Base-by-base conservation (phyloP, 1,284 basidiomycete genomes). In the Crucibulum cyathiforme region DNA sequence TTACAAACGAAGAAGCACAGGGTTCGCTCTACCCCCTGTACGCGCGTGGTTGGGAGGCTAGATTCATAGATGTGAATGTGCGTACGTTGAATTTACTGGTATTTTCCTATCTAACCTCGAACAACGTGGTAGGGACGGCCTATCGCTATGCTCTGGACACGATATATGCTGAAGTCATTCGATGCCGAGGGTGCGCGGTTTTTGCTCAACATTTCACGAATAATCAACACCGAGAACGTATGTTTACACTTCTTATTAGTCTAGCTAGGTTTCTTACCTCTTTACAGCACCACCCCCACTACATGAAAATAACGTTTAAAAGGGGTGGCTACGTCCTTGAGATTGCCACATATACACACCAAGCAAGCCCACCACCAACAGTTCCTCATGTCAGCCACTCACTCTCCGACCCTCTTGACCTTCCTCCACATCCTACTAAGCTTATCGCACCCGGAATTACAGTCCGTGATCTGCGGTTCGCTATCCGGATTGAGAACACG, bases 391-490 rank as follows among this genome's bases (percentile, higher is more conserved):
- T 37, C 17, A 19, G 39, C 35, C 34, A 9, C 36, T 52, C 41
- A 36, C 12, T 17, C 38, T 12, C n/a, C 54, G 10, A 59, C 56
- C n/a, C 46, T 52, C 41, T 31, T 50, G 19, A 43, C 57, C 49
- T 17, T 45, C 64, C 56, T 19, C 55, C 47, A 45, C 45, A 10
- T 47, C n/a, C 37, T 17, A 36, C 49, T 46, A 47, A 37, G n/a
- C 38, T 45, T 9, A 36, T 19, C 8, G 53, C 60, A 4, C 67
- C 72, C 19, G 71, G 75, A 35, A 60, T 89, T 53, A 87, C 86
- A 0, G 65, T 75, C 2, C 83, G 85, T 50, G 87, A 89, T 64
- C 60, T 87, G 43, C 83, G 85, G 38, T 74, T 86, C 41, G 85
- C 84, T 9, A 68, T 73, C 8, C 66, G 73, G 15, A 51, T 77